A percentile compares a stretch with the other conserved stretches of the same genome.
phyloP scores from a whole-genome alignment of 805 yeast species.

The Suhomyces vadensis region DNA sequence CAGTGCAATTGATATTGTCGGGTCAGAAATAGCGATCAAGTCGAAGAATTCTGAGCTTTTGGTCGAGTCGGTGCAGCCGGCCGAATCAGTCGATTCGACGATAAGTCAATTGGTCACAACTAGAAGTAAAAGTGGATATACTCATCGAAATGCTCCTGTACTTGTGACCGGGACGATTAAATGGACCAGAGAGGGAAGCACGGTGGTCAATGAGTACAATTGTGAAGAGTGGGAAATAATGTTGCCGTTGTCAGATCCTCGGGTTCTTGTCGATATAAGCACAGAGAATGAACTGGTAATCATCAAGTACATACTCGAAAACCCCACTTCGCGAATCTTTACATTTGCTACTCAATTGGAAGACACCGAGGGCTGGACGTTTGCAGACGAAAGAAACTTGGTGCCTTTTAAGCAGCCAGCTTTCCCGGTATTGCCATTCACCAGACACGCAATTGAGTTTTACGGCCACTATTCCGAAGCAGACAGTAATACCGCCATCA shows the following conservation, averaged over 20 bases:
- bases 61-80: conserved; percentile 16
- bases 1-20: conserved; percentile 16
- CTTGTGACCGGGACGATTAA: conserved; percentile 23
- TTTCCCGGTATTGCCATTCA: conserved; percentile 63
- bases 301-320: conserved; percentile 60
- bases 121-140: conserved; percentile 36
- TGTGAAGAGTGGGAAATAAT: conserved; percentile 50
- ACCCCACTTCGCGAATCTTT: conserved; percentile 71
- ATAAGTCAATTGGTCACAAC: conserved; percentile 32
- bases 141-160: conserved; percentile 38
- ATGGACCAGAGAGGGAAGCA: conserved; percentile 34
- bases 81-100: not conserved
- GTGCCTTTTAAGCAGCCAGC: conserved; percentile 32
- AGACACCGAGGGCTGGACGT: conserved; percentile 24
- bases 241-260: conserved; percentile 68
- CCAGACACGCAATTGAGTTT: conserved; percentile 46
- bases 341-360: conserved; percentile 52
- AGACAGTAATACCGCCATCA: conserved; percentile 20
- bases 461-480: conserved; percentile 13
- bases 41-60: conserved; percentile 30
- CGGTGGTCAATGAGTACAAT: conserved; percentile 26
- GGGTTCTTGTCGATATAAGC: conserved; percentile 52
- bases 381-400: conserved; percentile 22
- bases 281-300: conserved; percentile 20
- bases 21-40: conserved; percentile 20